Conservation (phyloP, 148 eudicot genomes). For the Suaeda aralocaspica region DNA sequence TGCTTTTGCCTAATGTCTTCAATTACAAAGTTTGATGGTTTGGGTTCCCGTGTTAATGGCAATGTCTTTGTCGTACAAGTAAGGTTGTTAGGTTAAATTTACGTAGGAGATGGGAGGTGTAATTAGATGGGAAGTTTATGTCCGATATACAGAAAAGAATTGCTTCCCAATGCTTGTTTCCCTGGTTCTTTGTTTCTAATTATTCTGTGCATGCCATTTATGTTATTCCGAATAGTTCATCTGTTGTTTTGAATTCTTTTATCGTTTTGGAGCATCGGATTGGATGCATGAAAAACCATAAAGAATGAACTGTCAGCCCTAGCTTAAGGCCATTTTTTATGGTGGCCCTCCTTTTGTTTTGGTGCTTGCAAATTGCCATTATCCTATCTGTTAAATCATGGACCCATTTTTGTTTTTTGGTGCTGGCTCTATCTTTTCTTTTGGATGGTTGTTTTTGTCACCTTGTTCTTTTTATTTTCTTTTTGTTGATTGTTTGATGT, state of each 20-base stretch:
- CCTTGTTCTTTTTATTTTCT: neutral
- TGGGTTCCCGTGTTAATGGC: neutral
- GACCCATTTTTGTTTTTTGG: too few species aligned
- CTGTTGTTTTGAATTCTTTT: neutral
- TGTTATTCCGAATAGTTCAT: neutral
- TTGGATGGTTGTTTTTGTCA: neutral
- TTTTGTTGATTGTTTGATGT: too few species aligned
- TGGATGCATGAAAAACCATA: neutral
- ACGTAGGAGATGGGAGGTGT: neutral
- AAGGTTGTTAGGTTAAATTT: neutral
- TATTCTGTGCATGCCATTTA: neutral
- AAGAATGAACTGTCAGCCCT: too few species aligned
- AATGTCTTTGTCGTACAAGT: neutral
- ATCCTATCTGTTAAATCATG: too few species aligned
- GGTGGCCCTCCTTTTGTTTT: neutral
- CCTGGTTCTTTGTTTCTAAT: neutral
- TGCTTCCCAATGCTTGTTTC: neutral
- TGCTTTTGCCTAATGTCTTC: neutral
- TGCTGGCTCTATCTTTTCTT: neutral
- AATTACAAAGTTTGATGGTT: neutral
- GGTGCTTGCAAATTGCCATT: neutral
- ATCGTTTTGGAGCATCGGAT: neutral
- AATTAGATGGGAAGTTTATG: neutral
- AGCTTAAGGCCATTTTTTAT: neutral
- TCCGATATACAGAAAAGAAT: neutral